phyloP scores from a whole-genome alignment of 2,329 filamentous ascomycete species.

The Cercospora nicotianae region DNA sequence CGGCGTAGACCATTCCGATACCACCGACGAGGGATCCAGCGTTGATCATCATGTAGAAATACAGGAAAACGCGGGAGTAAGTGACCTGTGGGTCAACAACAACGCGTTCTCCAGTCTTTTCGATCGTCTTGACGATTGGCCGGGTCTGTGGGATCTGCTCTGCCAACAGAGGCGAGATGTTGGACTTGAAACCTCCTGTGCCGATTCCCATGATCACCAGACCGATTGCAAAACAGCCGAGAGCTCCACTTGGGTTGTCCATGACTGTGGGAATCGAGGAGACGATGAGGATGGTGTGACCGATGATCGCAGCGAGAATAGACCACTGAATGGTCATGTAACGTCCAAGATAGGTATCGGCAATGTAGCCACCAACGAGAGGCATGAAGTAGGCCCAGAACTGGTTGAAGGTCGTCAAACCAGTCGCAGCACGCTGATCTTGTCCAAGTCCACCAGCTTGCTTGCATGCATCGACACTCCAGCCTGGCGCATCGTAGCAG shows the following conservation, averaged over 20 bases:
- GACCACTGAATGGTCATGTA: conserved; percentile 69
- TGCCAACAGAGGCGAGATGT: conserved; percentile 58
- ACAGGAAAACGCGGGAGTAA: conserved; percentile 52
- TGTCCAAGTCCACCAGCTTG: conserved; percentile 46
- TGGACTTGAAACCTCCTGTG: conserved; percentile 79
- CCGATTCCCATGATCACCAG: conserved; percentile 70
- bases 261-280: conserved; percentile 66
- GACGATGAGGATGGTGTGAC: conserved; percentile 65
- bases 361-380: conserved; percentile 51
- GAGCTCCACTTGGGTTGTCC: conserved; percentile 53
- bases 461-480: conserved; percentile 31
- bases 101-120: conserved; percentile 46
- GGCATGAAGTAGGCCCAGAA: conserved; percentile 53
- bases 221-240: conserved; percentile 64
- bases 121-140: conserved; percentile 41
- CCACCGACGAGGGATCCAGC: conserved; percentile 62
- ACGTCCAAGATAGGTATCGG: conserved; percentile 68
- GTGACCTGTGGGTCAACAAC: conserved; percentile 51
- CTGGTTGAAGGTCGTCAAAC: conserved; percentile 49
- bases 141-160: conserved; percentile 48
- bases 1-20: conserved; percentile 67
- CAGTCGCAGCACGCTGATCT: conserved; percentile 47
- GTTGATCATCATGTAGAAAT: conserved; percentile 74
- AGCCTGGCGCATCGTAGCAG: conserved; percentile 40
- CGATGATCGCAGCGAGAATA: conserved; percentile 62